phyloP scores from a whole-genome alignment of 2,329 filamentous ascomycete genomes.

The Knufia fluminis region DNA sequence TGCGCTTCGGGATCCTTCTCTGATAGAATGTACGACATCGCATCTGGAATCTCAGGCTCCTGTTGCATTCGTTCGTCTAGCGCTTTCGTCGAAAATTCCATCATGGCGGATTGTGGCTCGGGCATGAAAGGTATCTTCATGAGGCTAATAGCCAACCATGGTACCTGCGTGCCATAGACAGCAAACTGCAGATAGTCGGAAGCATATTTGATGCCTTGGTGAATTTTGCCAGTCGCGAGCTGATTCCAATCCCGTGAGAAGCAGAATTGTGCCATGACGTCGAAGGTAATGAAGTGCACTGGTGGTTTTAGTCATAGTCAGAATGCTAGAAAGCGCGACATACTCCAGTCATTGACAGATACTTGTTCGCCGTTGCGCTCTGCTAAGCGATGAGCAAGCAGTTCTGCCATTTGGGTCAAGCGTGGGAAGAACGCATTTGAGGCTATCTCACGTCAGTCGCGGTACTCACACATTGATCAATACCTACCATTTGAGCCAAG shows the following conservation, averaged over 20 bases:
- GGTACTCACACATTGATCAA: not conserved
- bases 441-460: not conserved
- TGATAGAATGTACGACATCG: slow-evolving; percentile 3
- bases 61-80: slow-evolving; percentile 1
- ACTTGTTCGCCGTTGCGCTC: not conserved
- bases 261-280: slow-evolving; percentile 6
- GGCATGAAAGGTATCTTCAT: slow-evolving; percentile 7
- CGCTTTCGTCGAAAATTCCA: not conserved
- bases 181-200: not conserved
- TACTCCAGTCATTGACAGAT: slow-evolving; percentile 3
- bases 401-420: not conserved
- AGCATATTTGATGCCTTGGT: slow-evolving; percentile 4
- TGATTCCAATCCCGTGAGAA: slow-evolving; percentile 5
- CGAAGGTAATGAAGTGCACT: slow-evolving; percentile 8
- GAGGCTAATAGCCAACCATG: slow-evolving; percentile 3
- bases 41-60: not conserved
- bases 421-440: slow-evolving; percentile 7
- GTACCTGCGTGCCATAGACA: slow-evolving; percentile 4
- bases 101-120: slow-evolving; percentile 1
- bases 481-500: slow-evolving; percentile 4
- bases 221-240: slow-evolving; percentile 4
- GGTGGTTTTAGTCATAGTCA: not conserved
- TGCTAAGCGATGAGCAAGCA: not conserved
- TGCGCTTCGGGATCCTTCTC: slow-evolving; percentile 6
- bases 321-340: not conserved